A percentile compares a stretch with the other conserved stretches of the same genome.
Conservation (phyloP, 257 asterid genomes). For the Petrea volubilis region DNA sequence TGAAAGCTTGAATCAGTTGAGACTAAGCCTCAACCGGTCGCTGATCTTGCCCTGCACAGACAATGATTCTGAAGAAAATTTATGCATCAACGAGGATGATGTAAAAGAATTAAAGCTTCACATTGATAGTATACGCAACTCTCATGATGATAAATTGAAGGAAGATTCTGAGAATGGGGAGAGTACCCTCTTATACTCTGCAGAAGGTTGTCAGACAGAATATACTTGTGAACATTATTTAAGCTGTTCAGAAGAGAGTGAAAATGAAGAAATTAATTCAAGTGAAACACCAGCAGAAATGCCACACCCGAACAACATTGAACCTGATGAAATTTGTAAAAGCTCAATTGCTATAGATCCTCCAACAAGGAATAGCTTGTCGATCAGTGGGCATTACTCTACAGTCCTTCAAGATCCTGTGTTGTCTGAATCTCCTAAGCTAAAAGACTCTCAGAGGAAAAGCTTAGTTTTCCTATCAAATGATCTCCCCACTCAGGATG, state of each 20-base stretch:
- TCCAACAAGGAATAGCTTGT: constrained; percentile 45
- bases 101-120: constrained; percentile 71
- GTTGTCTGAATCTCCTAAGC: constrained; percentile 87
- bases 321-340: constrained; percentile 24
- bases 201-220: constrained; percentile 70
- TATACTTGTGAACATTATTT: constrained; percentile 64
- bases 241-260: constrained; percentile 90
- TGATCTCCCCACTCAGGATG: constrained; percentile 38
- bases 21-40: constrained; percentile 85
- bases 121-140: constrained; percentile 51
- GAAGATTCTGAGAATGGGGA: constrained; percentile 49
- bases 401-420: constrained; percentile 65
- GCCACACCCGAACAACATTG: constrained; percentile 9
- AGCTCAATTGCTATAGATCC: constrained; percentile 28
- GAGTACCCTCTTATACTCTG: constrained; percentile 48
- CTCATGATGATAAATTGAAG: constrained; percentile 40
- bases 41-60: constrained; percentile 67
- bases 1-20: constrained; percentile 82
- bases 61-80: constrained; percentile 51
- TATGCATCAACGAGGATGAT: constrained; percentile 62
- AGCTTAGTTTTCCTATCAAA: constrained; percentile 49
- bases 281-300: constrained; percentile 32
- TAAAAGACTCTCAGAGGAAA: constrained; percentile 56
- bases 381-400: constrained; percentile 44
- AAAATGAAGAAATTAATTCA: constrained; percentile 62